Percentiles rank a stretch among this genome's conserved stretches.
These are phyloP conservation scores for Eragrostis nindensis DNA, from an alignment of 176 grass and related monocot genomes.

Conservation along the genomic window DNA sequence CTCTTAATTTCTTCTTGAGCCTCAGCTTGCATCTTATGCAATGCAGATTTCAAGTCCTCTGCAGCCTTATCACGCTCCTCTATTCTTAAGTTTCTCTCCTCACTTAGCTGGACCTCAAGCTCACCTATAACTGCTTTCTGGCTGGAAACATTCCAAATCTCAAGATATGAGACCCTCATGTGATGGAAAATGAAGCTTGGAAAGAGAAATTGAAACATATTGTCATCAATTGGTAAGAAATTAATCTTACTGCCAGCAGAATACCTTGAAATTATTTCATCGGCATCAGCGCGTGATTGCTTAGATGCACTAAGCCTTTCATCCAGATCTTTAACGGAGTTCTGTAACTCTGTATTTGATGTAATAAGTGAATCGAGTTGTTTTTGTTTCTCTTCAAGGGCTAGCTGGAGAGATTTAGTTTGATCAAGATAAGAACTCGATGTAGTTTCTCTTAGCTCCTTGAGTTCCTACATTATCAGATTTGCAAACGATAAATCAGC, in stretches of 20 bases:
- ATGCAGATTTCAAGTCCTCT: slow-evolving; percentile 78
- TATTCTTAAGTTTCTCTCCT: slow-evolving; percentile 88
- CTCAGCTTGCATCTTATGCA: slow-evolving; percentile 71
- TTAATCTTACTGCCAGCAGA: neutral
- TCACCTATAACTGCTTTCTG: slow-evolving; percentile 88
- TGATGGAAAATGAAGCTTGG: slow-evolving; percentile 5
- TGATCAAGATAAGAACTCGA: slow-evolving; percentile 71
- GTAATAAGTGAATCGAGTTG: slow-evolving; percentile 63
- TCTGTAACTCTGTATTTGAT: slow-evolving; percentile 64
- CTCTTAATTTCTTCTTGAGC: slow-evolving; percentile 80
- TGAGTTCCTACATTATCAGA: slow-evolving; percentile 76
- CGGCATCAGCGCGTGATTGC: slow-evolving; percentile 83
- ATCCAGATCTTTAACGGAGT: slow-evolving; percentile 76
- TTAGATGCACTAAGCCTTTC: slow-evolving; percentile 83
- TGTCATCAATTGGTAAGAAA: slow-evolving; percentile 14
- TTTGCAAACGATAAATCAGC: slow-evolving; percentile 37
- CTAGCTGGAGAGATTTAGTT: slow-evolving; percentile 66
- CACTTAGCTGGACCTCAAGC: slow-evolving; percentile 76
- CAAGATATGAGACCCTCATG: slow-evolving; percentile 23
- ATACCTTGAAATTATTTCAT: slow-evolving; percentile 94
- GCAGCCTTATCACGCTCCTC: slow-evolving; percentile 88
- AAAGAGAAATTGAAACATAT: neutral
- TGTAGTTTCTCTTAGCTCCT: slow-evolving; percentile 70
- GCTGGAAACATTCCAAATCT: slow-evolving; percentile 55
- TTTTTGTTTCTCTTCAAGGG: slow-evolving; percentile 71